Evolutionary conservation across 108 stramenopile genomes (phyloP).

Genomic region (Cyclotella kingstonii): DNA sequence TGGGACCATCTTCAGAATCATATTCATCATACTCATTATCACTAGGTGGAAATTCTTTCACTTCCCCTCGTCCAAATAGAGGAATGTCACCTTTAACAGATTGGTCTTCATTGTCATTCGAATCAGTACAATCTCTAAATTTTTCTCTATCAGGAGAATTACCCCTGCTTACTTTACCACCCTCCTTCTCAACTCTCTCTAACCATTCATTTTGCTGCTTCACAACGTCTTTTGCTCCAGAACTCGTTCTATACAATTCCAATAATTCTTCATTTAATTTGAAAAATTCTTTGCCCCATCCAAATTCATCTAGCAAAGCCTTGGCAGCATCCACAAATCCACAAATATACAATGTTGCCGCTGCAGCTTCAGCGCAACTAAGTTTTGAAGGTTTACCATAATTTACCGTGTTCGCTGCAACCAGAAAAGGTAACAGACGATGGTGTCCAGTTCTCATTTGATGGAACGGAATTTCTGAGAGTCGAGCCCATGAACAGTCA

Average conservation of each 20-base stretch:
- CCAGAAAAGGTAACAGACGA: conserved; percentile 95
- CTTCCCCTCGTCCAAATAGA: conserved; percentile 34
- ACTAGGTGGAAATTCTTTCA: conserved; percentile 55
- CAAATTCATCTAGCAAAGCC: conserved; percentile 88
- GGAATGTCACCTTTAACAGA: conserved; percentile 27
- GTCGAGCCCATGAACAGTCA: conserved; percentile 96
- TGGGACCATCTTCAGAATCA: conserved; percentile 31
- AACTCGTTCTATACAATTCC: conserved; percentile 77
- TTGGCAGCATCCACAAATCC: conserved; percentile 82
- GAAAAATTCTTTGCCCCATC: conserved; percentile 95
- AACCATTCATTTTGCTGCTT: conserved; percentile 86
- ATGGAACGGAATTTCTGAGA: conserved; percentile 91
- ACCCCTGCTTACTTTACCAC: conserved; percentile 38
- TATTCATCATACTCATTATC: conserved; percentile 53
- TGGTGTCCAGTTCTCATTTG: conserved; percentile 92
- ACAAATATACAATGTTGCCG: conserved; percentile 92
- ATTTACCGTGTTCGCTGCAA: conserved; percentile 98
- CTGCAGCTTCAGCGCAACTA: conserved; percentile 87
- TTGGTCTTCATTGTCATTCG: conserved; percentile 38
- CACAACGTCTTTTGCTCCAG: conserved; percentile 77
- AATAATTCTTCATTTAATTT: conserved; percentile 81
- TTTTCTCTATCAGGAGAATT: conserved; percentile 35
- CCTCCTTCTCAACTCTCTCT: conserved; percentile 53
- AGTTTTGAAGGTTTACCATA: conserved; percentile 94
- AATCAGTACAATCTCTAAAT: conserved; percentile 31